Conservation (phyloP, 495 filamentous ascomycete species). For the Aspergillus funiculosus region DNA sequence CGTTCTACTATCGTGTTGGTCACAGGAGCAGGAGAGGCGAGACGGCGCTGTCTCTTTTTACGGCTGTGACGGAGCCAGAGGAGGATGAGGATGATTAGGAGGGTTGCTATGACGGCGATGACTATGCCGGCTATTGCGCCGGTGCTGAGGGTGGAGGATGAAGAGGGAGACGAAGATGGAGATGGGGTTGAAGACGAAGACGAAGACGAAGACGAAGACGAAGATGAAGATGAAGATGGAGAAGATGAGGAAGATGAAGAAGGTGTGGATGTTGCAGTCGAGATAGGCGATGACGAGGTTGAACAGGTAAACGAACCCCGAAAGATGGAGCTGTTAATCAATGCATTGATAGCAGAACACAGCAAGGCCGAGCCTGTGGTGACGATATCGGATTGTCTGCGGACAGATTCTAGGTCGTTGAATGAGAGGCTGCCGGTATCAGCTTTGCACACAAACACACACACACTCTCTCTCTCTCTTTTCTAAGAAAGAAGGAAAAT, state of each 20-base stretch:
- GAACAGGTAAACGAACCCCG: constrained; percentile 22
- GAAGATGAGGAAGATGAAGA: background rate
- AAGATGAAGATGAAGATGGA: background rate
- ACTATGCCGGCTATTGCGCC: constrained; percentile 33
- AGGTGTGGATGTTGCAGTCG: background rate
- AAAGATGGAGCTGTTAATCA: constrained; percentile 16
- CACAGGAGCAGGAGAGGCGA: background rate
- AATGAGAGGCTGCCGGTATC: constrained; percentile 22
- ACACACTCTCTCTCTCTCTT: background rate
- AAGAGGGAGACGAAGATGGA: constrained; percentile 1
- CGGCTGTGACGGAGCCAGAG: constrained; percentile 24
- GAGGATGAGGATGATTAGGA: constrained; percentile 24
- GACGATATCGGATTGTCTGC: constrained; percentile 22
- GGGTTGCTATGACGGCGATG: constrained; percentile 23
- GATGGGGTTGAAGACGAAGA: too few species aligned
- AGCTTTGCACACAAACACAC: background rate
- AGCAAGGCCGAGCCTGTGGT: constrained; percentile 13
- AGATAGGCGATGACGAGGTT: background rate
- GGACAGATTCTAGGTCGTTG: constrained; percentile 22
- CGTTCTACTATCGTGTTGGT: background rate
- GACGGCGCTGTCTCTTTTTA: constrained; percentile 12
- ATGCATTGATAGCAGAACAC: constrained; percentile 10
- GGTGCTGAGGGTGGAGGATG: constrained; percentile 16
- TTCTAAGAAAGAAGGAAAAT: background rate
- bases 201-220: constrained; percentile 1